Conservation (phyloP, 345 rosid genomes). For the Lumnitzera racemosa region DNA sequence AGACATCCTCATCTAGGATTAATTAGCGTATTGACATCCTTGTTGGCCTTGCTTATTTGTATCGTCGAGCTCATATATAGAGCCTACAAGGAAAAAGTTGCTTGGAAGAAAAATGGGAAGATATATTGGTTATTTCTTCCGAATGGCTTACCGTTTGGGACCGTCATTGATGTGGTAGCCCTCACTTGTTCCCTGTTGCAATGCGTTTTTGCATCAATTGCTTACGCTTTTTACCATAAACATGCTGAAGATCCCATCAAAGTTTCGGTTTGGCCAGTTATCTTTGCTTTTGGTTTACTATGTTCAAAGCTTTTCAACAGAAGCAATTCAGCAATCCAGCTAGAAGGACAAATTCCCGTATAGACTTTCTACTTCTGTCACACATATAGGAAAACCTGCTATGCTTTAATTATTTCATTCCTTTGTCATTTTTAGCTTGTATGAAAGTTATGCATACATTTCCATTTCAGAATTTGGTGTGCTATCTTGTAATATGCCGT, state of each 20-base stretch:
- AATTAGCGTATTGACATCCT: slow-evolving; percentile 9
- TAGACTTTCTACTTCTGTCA: no score
- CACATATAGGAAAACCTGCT: not conserved
- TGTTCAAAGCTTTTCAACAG: slow-evolving; percentile 1
- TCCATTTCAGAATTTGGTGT: no score
- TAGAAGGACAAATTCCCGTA: no score
- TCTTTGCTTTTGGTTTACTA: slow-evolving; percentile 9
- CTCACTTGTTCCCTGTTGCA: not conserved
- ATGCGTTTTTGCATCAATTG: slow-evolving; percentile 7
- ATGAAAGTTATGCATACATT: not conserved
- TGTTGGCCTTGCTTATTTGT: slow-evolving; percentile 1
- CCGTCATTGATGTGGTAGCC: not conserved
- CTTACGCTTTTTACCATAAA: not conserved
- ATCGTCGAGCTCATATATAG: slow-evolving; percentile 9
- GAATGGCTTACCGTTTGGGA: not conserved
- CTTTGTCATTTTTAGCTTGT: not conserved
- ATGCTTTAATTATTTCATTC: not conserved
- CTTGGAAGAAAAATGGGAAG: slow-evolving; percentile 5
- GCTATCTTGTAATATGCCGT: no score
- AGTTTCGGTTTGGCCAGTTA: slow-evolving; percentile 7
- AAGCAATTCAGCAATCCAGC: no score
- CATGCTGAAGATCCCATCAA: slow-evolving; percentile 8
- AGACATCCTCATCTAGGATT: slow-evolving; percentile 3
- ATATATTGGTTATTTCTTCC: slow-evolving; percentile 12
- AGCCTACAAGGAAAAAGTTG: slow-evolving; percentile 5